These are phyloP conservation scores for Leccinum truebloodii DNA, from an alignment of 768 basidiomycete genomes.

Conservation along the genomic window DNA sequence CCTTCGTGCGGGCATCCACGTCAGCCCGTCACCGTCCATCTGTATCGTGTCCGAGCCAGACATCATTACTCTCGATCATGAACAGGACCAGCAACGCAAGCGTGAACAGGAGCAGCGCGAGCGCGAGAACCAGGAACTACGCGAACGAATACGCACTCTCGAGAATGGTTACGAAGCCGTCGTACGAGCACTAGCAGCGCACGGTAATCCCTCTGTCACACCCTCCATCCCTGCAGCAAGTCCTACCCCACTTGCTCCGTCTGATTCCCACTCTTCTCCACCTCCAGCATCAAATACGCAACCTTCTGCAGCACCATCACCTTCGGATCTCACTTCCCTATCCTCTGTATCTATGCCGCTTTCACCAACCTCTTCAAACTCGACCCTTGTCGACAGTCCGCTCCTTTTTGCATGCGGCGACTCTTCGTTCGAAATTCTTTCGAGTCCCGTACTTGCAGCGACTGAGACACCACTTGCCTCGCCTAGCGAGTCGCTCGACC, in stretches of 20 bases:
- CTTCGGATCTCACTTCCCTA: slow-evolving; percentile 24
- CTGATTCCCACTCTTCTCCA: slow-evolving; percentile 24
- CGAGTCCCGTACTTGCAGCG: slow-evolving; percentile 38
- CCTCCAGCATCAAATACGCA: slow-evolving; percentile 25
- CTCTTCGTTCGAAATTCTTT: slow-evolving; percentile 33
- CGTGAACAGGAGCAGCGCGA: slow-evolving; percentile 47
- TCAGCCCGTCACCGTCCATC: slow-evolving; percentile 24
- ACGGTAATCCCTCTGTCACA: slow-evolving; percentile 41
- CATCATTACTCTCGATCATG: slow-evolving; percentile 26
- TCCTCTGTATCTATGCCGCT: slow-evolving; percentile 37
- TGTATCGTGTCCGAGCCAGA: slow-evolving; percentile 20
- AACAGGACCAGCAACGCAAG: slow-evolving; percentile 35
- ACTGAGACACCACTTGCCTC: slow-evolving; percentile 32
- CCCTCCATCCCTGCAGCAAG: slow-evolving; percentile 17
- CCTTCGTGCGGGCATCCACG: slow-evolving; percentile 55
- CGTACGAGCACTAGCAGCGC: slow-evolving; percentile 69
- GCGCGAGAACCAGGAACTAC: slow-evolving; percentile 72
- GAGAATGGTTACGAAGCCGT: slow-evolving; percentile 84
- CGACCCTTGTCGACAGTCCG: slow-evolving; percentile 39
- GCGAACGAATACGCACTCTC: slow-evolving; percentile 73
- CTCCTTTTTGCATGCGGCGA: slow-evolving; percentile 28
- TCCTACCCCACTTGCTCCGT: slow-evolving; percentile 9
- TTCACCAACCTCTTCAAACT: slow-evolving; percentile 45
- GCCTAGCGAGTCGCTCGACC: slow-evolving; percentile 30
- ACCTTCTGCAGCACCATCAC: slow-evolving; percentile 23